Evolutionary conservation across 495 filamentous ascomycete species (phyloP).

Genomic region (Neurospora africana): DNA sequence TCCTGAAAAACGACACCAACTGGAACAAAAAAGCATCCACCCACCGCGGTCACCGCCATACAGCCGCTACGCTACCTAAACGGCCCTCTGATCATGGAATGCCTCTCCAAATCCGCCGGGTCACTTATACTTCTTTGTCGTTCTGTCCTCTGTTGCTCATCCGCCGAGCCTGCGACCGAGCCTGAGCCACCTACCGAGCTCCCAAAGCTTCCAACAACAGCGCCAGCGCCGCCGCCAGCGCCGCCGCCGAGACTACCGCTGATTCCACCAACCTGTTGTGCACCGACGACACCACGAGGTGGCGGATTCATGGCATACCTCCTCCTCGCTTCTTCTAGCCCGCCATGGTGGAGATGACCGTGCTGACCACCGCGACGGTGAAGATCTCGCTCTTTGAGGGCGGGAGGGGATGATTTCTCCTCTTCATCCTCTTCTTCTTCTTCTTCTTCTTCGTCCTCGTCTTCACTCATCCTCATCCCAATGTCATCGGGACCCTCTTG

Average conservation of each 20-base stretch:
- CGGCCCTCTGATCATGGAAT: constrained; percentile 7
- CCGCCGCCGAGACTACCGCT: background rate
- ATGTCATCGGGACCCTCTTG: constrained; percentile 5
- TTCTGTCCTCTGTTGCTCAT: constrained; percentile 39
- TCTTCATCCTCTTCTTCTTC: background rate
- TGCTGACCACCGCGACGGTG: background rate
- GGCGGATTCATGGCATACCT: background rate
- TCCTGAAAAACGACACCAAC: background rate
- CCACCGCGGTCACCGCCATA: background rate
- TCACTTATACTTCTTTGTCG: constrained; percentile 43
- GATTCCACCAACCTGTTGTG: background rate
- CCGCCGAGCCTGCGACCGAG: background rate
- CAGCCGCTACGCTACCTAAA: constrained; percentile 1
- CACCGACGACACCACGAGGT: background rate
- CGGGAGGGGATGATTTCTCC: constrained; percentile 20
- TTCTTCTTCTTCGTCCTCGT: constrained; percentile 8
- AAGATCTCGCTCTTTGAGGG: background rate
- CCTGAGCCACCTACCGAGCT: background rate
- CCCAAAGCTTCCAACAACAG: background rate
- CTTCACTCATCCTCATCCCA: constrained; percentile 8
- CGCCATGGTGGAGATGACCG: background rate
- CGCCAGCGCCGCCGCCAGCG: background rate
- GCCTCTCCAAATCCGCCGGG: constrained; percentile 25
- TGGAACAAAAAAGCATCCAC: background rate
- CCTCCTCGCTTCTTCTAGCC: background rate